phyloP scores from a whole-genome alignment of 495 filamentous ascomycete species.

The Astrothelium macrocarpum region DNA sequence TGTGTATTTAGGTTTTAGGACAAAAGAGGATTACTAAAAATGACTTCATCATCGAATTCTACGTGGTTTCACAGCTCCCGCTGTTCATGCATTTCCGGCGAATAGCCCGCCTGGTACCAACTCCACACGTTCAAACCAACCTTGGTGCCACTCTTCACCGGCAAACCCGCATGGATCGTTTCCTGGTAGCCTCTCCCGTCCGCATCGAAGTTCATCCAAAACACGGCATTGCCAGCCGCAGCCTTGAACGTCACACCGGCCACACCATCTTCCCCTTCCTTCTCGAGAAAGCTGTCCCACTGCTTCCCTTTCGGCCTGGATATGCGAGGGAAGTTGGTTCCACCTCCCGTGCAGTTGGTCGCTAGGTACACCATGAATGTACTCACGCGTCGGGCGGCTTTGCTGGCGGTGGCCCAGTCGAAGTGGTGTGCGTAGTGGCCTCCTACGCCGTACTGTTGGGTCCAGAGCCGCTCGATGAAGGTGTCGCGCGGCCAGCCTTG shows the following conservation, averaged over 20 bases:
- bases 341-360: slow-evolving; percentile 45
- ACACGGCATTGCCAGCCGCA: slow-evolving; percentile 60
- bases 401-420: slow-evolving; percentile 39
- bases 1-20: background rate
- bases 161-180: slow-evolving; percentile 61
- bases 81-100: background rate
- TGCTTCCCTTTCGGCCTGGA: slow-evolving; percentile 12
- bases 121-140: slow-evolving; percentile 79
- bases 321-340: slow-evolving; percentile 23
- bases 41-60: background rate
- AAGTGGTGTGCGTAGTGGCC: slow-evolving; percentile 53
- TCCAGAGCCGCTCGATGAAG: slow-evolving; percentile 53
- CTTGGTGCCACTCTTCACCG: slow-evolving; percentile 58
- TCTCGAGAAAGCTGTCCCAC: slow-evolving; percentile 55
- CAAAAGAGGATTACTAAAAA: background rate
- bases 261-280: slow-evolving; percentile 33
- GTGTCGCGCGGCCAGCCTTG: slow-evolving; percentile 56
- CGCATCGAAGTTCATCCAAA: slow-evolving; percentile 60
- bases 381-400: slow-evolving; percentile 22
- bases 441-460: slow-evolving; percentile 47
- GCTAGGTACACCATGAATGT: slow-evolving; percentile 51
- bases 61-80: background rate
- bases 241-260: slow-evolving; percentile 59
- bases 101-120: slow-evolving; percentile 27
- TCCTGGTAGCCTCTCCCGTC: slow-evolving; percentile 55